A percentile compares a stretch with the other conserved stretches of the same genome.
phyloP scores from a whole-genome alignment of 306 rosid genomes.

The Carpinus viminea region DNA sequence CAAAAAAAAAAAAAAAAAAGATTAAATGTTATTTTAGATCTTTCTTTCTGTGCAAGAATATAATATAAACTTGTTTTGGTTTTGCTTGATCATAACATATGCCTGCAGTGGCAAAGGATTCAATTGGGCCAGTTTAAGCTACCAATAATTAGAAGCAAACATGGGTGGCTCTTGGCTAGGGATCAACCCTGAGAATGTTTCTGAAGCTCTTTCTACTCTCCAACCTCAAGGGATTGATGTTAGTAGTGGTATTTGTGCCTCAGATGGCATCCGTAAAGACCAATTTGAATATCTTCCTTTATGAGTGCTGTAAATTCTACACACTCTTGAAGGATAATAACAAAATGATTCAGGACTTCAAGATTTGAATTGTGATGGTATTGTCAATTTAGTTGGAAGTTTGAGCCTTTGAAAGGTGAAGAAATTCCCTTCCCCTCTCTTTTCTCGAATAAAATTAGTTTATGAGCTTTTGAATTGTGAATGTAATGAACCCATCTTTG shows the following conservation, averaged over 20 bases:
- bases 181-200: constrained; percentile 65
- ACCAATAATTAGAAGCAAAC: constrained; percentile 68
- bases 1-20: no score
- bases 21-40: no score
- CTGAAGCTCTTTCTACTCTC: constrained; percentile 63
- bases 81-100: no score
- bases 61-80: constrained; percentile 7
- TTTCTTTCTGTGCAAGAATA: constrained; percentile 8
- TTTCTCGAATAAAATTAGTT: no score
- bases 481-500: no score
- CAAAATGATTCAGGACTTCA: neutral
- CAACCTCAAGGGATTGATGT: constrained; percentile 86
- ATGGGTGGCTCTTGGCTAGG: constrained; percentile 98
- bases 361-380: neutral
- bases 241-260: constrained; percentile 83
- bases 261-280: constrained; percentile 81
- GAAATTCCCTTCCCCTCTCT: no score
- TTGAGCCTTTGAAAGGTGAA: no score
- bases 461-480: neutral
- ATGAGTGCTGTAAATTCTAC: constrained; percentile 50
- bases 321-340: constrained; percentile 34
- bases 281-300: constrained; percentile 57
- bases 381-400: no score
- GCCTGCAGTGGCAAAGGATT: constrained; percentile 72
- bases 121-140: constrained; percentile 72